Evolutionary conservation across 179 eudicot species (phyloP).

Genomic region (Spergularia azorica): DNA sequence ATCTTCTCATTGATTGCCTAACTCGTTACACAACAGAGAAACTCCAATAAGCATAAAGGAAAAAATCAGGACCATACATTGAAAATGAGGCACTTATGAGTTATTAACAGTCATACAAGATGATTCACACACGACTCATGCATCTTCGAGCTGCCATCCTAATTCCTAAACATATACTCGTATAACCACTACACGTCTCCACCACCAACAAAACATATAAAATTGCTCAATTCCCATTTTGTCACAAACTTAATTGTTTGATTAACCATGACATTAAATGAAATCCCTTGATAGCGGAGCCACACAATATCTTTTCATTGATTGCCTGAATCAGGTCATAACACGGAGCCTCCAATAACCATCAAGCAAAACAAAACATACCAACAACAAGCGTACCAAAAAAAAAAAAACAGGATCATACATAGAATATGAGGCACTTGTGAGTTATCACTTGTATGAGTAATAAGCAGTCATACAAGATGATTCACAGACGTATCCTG

Average conservation of each 20-base stretch:
- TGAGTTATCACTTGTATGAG: neutral
- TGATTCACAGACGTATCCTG: neutral
- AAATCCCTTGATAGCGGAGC: too few relatives aligned
- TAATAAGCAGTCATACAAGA: neutral
- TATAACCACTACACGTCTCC: too few relatives aligned
- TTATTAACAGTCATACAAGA: neutral
- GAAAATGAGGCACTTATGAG: neutral
- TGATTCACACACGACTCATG: neutral
- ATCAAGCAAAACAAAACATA: neutral
- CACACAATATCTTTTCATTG: slow-evolving; percentile 74
- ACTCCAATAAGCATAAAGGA: neutral
- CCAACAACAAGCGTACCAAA: too few relatives aligned
- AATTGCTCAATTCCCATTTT: too few relatives aligned
- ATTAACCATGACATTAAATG: too few relatives aligned
- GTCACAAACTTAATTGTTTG: too few relatives aligned
- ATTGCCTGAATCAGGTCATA: slow-evolving; percentile 56
- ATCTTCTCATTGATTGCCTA: slow-evolving; percentile 87
- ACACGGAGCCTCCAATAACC: neutral
- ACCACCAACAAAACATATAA: too few relatives aligned
- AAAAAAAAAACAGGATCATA: too few relatives aligned
- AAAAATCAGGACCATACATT: neutral
- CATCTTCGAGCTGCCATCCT: neutral
- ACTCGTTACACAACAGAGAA: slow-evolving; percentile 4
- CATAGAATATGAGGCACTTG: neutral
- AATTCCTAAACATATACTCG: too few relatives aligned